Conservation (phyloP, 2,329 filamentous ascomycete species). For the Fusarium foetens region DNA sequence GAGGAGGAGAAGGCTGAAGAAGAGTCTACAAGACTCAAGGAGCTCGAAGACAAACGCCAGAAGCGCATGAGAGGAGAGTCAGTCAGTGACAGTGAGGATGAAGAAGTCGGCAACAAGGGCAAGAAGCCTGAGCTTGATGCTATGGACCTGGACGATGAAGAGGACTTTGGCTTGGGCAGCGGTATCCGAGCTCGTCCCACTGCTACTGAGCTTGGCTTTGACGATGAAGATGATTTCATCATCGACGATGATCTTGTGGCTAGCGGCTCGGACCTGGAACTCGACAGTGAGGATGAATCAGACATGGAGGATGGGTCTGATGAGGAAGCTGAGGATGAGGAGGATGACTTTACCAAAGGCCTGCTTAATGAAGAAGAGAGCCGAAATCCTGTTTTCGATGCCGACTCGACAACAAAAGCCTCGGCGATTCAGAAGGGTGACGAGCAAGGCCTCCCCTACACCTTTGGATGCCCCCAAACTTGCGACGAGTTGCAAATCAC, state of each 20-base stretch:
- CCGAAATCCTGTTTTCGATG: conserved; percentile 62
- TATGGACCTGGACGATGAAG: conserved; percentile 55
- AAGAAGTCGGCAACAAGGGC: conserved; percentile 55
- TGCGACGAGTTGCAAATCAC: conserved; percentile 79
- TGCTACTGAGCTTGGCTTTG: conserved; percentile 74
- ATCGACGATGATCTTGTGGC: conserved; percentile 91
- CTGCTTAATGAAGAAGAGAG: conserved; percentile 69
- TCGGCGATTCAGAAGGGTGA: conserved; percentile 53
- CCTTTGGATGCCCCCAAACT: conserved; percentile 84
- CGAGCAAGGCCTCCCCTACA: conserved; percentile 76
- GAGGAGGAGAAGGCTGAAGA: conserved; percentile 85
- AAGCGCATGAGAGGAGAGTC: conserved; percentile 88
- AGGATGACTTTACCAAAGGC: conserved; percentile 74
- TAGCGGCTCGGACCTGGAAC: conserved; percentile 77
- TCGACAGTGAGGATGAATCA: conserved; percentile 64
- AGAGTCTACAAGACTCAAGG: conserved; percentile 78
- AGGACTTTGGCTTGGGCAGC: conserved; percentile 68
- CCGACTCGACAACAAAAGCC: conserved; percentile 55
- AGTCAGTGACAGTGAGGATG: conserved; percentile 72
- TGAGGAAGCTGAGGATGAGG: conserved; percentile 53
- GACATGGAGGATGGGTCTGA: conserved; percentile 57
- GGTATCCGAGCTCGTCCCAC: conserved; percentile 68
- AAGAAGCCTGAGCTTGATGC: conserved; percentile 51
- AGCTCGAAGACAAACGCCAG: conserved; percentile 84
- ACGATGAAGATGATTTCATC: conserved; percentile 94